phyloP scores from a whole-genome alignment of 495 filamentous ascomycete genomes.

The Penicillium canescens region DNA sequence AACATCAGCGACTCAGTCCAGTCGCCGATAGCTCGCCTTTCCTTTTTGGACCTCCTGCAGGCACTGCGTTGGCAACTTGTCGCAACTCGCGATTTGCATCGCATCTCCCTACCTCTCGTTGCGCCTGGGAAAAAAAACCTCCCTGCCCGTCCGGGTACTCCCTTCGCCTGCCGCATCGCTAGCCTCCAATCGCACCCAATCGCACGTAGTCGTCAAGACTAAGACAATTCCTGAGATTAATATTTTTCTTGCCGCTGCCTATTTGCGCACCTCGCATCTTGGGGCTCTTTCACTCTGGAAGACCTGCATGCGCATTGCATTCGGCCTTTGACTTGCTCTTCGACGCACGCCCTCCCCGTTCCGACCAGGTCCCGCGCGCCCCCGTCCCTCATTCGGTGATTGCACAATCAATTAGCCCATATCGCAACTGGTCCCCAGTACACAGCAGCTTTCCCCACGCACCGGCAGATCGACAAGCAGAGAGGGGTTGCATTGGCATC shows the following conservation, averaged over 20 bases:
- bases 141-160: slow-evolving; percentile 33
- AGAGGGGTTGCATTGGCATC: slow-evolving; percentile 32
- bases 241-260: slow-evolving; percentile 17
- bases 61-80: slow-evolving; percentile 41
- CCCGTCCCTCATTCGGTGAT: slow-evolving; percentile 19
- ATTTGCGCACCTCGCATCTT: slow-evolving; percentile 19
- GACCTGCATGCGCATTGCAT: slow-evolving; percentile 18
- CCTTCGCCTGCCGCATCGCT: slow-evolving; percentile 26
- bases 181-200: slow-evolving; percentile 26
- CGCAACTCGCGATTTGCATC: slow-evolving; percentile 29
- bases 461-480: slow-evolving; percentile 36
- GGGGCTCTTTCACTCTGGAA: slow-evolving; percentile 24
- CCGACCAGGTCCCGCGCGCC: slow-evolving; percentile 13
- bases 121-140: slow-evolving; percentile 24
- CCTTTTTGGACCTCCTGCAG: slow-evolving; percentile 47
- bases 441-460: slow-evolving; percentile 44
- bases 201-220: slow-evolving; percentile 9
- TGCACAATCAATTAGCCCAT: slow-evolving; percentile 37
- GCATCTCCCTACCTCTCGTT: slow-evolving; percentile 17
- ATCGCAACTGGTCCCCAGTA: slow-evolving; percentile 31
- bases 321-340: slow-evolving; percentile 17
- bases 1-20: slow-evolving; percentile 37
- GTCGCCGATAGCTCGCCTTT: slow-evolving; percentile 41
- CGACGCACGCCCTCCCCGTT: slow-evolving; percentile 12
- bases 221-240: slow-evolving; percentile 17